phyloP scores from a whole-genome alignment of 2,329 filamentous ascomycete genomes.

The Cytospora chrysosperma region DNA sequence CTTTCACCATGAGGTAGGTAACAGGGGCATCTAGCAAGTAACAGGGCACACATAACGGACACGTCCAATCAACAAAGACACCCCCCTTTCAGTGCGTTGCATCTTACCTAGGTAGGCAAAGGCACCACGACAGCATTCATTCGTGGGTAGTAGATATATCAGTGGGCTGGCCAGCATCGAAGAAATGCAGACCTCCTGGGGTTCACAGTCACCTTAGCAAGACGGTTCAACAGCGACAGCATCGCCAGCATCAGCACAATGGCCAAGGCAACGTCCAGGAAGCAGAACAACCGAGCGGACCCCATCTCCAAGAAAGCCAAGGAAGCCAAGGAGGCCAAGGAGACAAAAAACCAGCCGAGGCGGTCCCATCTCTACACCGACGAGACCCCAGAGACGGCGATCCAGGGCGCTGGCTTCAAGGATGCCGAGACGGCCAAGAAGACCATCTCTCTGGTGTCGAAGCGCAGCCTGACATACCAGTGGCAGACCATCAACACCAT shows the following conservation, averaged over 20 bases:
- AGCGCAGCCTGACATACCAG: constrained; percentile 20
- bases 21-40: background rate
- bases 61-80: constrained; percentile 4
- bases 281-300: constrained; percentile 20
- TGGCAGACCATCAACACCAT: constrained; percentile 24
- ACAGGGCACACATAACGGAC: background rate
- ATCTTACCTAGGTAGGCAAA: background rate
- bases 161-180: background rate
- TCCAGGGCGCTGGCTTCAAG: constrained; percentile 22
- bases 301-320: constrained; percentile 20
- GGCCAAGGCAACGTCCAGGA: constrained; percentile 17
- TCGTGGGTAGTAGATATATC: background rate
- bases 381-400: constrained; percentile 21
- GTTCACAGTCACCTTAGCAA: background rate
- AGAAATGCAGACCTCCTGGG: background rate
- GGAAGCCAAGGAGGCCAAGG: background rate
- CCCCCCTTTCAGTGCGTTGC: background rate
- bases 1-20: background rate
- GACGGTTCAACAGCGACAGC: background rate
- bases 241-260: background rate
- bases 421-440: constrained; percentile 22
- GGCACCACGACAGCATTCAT: background rate
- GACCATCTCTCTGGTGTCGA: constrained; percentile 21
- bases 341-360: constrained; percentile 14
- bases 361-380: constrained; percentile 22